phyloP scores from a whole-genome alignment of 2,329 filamentous ascomycete genomes.

The Penicillium psychrosexuale region DNA sequence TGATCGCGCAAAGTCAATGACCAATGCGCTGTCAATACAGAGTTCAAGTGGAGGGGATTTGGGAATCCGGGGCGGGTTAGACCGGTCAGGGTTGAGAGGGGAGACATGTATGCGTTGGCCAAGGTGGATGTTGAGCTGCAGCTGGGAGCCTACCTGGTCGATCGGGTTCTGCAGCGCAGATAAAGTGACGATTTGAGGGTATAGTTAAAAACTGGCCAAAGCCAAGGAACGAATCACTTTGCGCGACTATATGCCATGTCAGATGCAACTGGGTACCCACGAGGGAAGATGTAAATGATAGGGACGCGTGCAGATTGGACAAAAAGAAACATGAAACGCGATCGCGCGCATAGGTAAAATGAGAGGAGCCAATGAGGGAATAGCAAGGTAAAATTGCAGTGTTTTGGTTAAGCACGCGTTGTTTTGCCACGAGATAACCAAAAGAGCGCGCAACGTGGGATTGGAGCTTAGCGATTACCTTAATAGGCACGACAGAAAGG shows the following conservation, averaged over 20 bases:
- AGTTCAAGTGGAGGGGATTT: slow-evolving; percentile 20
- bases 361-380: slow-evolving; percentile 12
- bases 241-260: slow-evolving; percentile 12
- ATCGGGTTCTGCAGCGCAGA: slow-evolving; percentile 30
- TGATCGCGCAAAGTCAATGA: slow-evolving; percentile 12
- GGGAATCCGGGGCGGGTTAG: slow-evolving; percentile 28
- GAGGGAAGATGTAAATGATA: slow-evolving; percentile 14
- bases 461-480: slow-evolving; percentile 18
- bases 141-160: slow-evolving; percentile 36
- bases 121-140: slow-evolving; percentile 31
- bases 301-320: slow-evolving; percentile 15
- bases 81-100: slow-evolving; percentile 23
- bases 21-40: slow-evolving; percentile 30
- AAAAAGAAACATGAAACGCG: slow-evolving; percentile 11
- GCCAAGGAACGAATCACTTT: slow-evolving; percentile 11
- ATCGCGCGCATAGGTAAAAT: slow-evolving; percentile 5
- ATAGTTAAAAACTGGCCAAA: slow-evolving; percentile 1
- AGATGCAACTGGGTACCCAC: slow-evolving; percentile 12
- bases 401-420: slow-evolving; percentile 18
- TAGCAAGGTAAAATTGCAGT: neutral
- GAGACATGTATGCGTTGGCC: slow-evolving; percentile 43
- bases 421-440: slow-evolving; percentile 18
- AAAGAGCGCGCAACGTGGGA: slow-evolving; percentile 18
- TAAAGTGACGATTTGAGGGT: slow-evolving; percentile 15
- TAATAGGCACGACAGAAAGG: slow-evolving; percentile 4